Conservation (phyloP, 768 basidiomycete genomes). For the Leucocoprinus leucothites region DNA sequence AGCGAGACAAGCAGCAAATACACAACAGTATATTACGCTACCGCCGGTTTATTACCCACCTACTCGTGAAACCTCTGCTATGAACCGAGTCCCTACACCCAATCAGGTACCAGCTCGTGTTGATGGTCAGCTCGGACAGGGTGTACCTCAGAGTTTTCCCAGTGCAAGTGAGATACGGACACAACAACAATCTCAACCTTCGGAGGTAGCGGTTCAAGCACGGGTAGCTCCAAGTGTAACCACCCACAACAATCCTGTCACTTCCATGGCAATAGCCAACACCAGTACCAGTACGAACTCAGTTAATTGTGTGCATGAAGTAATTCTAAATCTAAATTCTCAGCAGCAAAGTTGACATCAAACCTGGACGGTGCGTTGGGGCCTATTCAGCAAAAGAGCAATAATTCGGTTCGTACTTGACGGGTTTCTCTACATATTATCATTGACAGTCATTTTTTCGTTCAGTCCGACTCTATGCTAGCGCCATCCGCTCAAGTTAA, state of each 20-base stretch:
- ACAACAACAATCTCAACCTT: not conserved
- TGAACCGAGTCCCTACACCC: not conserved
- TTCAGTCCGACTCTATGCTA: not conserved
- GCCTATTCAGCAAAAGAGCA: not conserved
- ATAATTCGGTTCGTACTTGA: not conserved
- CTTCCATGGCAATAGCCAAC: not conserved
- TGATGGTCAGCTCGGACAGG: not conserved
- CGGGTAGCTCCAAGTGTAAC: not conserved
- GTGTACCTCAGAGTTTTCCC: not conserved
- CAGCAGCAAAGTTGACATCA: not conserved
- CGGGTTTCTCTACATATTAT: not conserved
- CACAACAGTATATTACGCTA: not conserved
- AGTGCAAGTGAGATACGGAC: not conserved
- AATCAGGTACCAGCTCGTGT: not conserved
- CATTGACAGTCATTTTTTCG: not conserved
- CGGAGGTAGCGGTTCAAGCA: not conserved
- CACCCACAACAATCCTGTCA: not conserved
- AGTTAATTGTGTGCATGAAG: no score
- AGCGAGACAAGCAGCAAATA: not conserved
- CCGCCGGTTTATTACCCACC: not conserved
- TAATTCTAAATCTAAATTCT: not conserved
- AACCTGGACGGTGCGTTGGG: slow-evolving; percentile 2
- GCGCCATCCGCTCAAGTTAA: not conserved
- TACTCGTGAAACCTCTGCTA: not conserved
- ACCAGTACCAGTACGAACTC: not conserved